These are phyloP conservation scores for Leccinum boreale DNA, from an alignment of 768 basidiomycete genomes.

Conservation along the genomic window DNA sequence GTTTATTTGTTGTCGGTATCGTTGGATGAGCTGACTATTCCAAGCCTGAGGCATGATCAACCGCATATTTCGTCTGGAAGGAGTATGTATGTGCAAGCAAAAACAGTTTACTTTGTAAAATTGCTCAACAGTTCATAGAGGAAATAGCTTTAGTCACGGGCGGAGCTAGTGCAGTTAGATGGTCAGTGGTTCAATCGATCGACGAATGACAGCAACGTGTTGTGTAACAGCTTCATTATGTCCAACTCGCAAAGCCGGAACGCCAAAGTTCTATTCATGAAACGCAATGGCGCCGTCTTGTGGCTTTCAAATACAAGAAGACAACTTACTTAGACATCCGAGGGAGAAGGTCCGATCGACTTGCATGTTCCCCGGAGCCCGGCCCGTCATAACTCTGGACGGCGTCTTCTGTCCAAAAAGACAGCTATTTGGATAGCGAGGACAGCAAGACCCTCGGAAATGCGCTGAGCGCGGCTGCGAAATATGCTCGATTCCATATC, in stretches of 20 bases:
- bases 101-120: too few species aligned
- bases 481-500: slow-evolving; percentile 44
- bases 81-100: slow-evolving; percentile 3
- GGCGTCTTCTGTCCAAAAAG: not conserved
- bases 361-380: slow-evolving; percentile 28
- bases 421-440: slow-evolving; percentile 39
- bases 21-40: not conserved
- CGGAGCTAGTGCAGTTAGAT: slow-evolving; percentile 39
- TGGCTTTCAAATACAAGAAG: slow-evolving; percentile 74
- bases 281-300: slow-evolving; percentile 42
- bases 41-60: slow-evolving; percentile 19
- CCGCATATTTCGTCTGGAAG: slow-evolving; percentile 14
- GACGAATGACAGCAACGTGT: slow-evolving; percentile 1
- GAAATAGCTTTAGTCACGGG: slow-evolving; percentile 47
- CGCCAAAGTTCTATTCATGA: slow-evolving; percentile 63
- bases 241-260: slow-evolving; percentile 47
- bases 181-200: slow-evolving; percentile 35
- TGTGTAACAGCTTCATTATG: slow-evolving; percentile 33
- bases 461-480: slow-evolving; percentile 43
- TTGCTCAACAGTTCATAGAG: too few species aligned
- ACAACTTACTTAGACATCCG: slow-evolving; percentile 35
- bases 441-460: slow-evolving; percentile 54
- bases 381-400: not conserved
- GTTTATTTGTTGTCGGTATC: not conserved
- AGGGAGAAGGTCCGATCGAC: slow-evolving; percentile 48